Percentiles rank a stretch among this genome's conserved stretches.
Evolutionary conservation across 768 basidiomycete species (phyloP).

Genomic region (Auricularia sp.): DNA sequence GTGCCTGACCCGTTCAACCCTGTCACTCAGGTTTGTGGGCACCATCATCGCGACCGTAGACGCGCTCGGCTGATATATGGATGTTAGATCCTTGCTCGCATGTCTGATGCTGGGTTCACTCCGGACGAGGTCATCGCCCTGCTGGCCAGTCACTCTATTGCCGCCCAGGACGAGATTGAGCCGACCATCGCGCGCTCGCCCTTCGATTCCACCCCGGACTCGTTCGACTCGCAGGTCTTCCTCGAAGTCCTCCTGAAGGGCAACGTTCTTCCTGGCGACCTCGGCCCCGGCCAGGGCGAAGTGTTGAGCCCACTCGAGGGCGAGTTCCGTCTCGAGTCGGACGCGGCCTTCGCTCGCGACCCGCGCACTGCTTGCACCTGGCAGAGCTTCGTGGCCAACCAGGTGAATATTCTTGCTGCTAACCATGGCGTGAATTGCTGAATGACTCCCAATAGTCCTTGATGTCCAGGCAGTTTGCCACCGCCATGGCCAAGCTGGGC

Average conservation of each 20-base stretch:
- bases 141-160: constrained; percentile 18
- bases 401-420: constrained; percentile 6
- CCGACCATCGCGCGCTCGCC: constrained; percentile 15
- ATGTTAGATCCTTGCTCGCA: constrained; percentile 15
- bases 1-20: constrained; percentile 14
- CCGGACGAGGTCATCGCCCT: constrained; percentile 17
- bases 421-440: not conserved
- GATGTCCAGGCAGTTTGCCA: constrained; percentile 26
- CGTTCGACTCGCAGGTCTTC: constrained; percentile 15
- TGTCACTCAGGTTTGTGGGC: constrained; percentile 7
- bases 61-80: not conserved
- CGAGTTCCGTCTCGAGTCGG: constrained; percentile 36
- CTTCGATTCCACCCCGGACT: constrained; percentile 16
- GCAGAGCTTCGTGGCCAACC: constrained; percentile 30
- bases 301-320: constrained; percentile 27
- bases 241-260: constrained; percentile 20
- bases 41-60: not conserved
- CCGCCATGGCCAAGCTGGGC: constrained; percentile 35
- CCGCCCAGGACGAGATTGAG: constrained; percentile 17
- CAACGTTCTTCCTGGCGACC: constrained; percentile 23
- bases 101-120: constrained; percentile 16
- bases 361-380: constrained; percentile 36
- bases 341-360: constrained; percentile 28
- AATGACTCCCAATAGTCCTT: constrained; percentile 21
- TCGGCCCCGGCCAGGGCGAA: constrained; percentile 21